Percentiles rank a stretch among this genome's conserved stretches.
phyloP scores from a whole-genome alignment of 2,329 filamentous ascomycete species.

The Waltergamsia citrina region DNA sequence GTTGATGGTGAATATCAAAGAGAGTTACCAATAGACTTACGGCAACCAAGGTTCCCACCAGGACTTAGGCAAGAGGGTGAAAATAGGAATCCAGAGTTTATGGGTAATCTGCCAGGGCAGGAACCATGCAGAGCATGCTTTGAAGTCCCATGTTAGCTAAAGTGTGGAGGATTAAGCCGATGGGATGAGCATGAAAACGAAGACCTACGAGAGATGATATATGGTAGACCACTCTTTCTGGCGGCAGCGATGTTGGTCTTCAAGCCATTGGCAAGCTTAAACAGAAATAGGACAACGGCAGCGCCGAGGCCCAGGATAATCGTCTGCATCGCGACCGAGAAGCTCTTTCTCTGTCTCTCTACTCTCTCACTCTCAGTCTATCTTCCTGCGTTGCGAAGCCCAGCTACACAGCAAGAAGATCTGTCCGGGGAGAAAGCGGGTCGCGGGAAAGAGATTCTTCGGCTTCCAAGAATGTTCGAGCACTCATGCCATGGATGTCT shows the following conservation, averaged over 20 bases:
- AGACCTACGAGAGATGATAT: slow-evolving; percentile 42
- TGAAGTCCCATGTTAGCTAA: not conserved
- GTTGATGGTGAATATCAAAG: slow-evolving; percentile 1
- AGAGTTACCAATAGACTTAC: slow-evolving; percentile 28
- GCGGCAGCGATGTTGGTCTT: slow-evolving; percentile 35
- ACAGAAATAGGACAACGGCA: not conserved
- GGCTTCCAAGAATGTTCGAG: too few species aligned
- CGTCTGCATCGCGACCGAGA: not conserved
- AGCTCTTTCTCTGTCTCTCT: not conserved
- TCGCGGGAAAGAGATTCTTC: too few species aligned
- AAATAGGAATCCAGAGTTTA: slow-evolving; percentile 42
- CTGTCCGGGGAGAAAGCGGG: too few species aligned
- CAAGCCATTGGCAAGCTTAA: not conserved
- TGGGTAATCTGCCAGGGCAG: slow-evolving; percentile 46
- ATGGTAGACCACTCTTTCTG: slow-evolving; percentile 40
- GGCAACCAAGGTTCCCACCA: slow-evolving; percentile 50
- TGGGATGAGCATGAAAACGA: not conserved
- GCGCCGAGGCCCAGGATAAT: not conserved
- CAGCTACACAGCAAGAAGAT: too few species aligned
- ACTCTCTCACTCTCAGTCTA: too few species aligned
- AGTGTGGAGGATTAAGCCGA: slow-evolving; percentile 6
- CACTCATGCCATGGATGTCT: too few species aligned
- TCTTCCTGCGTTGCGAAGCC: too few species aligned
- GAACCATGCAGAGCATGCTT: slow-evolving; percentile 40
- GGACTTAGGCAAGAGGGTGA: slow-evolving; percentile 42